These are phyloP conservation scores for Hemileccinum rubropunctum DNA, from an alignment of 768 basidiomycete species.

Conservation along the genomic window DNA sequence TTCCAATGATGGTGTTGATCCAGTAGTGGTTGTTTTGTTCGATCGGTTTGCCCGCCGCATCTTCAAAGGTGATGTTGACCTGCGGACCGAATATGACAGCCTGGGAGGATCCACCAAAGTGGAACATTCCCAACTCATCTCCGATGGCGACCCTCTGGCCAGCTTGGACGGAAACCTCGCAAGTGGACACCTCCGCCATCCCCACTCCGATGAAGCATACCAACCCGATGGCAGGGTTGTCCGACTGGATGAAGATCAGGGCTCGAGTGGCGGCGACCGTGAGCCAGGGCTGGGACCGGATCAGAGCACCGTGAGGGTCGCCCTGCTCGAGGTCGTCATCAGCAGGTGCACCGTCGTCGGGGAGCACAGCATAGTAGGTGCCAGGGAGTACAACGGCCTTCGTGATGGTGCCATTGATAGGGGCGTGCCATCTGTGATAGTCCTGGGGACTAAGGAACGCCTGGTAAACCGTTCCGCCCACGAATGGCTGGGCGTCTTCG, in stretches of 20 bases:
- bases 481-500: slow-evolving; percentile 37
- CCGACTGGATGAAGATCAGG: slow-evolving; percentile 53
- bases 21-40: slow-evolving; percentile 32
- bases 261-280: slow-evolving; percentile 46
- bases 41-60: background rate
- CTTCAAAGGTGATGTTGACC: background rate
- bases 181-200: slow-evolving; percentile 63
- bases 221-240: slow-evolving; percentile 47
- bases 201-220: slow-evolving; percentile 56
- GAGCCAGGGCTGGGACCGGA: slow-evolving; percentile 41
- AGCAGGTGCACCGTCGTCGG: slow-evolving; percentile 6
- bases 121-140: slow-evolving; percentile 57
- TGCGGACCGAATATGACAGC: slow-evolving; percentile 36
- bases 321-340: background rate
- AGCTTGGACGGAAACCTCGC: slow-evolving; percentile 45
- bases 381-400: slow-evolving; percentile 34
- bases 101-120: slow-evolving; percentile 58
- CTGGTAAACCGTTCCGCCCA: slow-evolving; percentile 51
- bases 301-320: slow-evolving; percentile 18
- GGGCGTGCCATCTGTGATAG: slow-evolving; percentile 64
- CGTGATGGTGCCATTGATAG: slow-evolving; percentile 42
- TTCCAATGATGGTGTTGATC: slow-evolving; percentile 8
- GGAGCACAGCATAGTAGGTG: slow-evolving; percentile 14
- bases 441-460: slow-evolving; percentile 50
- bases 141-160: slow-evolving; percentile 48